Percentiles rank a stretch among this genome's conserved stretches.
phyloP scores from a whole-genome alignment of 805 yeast species.

The Tetrapisispora phaffii region DNA sequence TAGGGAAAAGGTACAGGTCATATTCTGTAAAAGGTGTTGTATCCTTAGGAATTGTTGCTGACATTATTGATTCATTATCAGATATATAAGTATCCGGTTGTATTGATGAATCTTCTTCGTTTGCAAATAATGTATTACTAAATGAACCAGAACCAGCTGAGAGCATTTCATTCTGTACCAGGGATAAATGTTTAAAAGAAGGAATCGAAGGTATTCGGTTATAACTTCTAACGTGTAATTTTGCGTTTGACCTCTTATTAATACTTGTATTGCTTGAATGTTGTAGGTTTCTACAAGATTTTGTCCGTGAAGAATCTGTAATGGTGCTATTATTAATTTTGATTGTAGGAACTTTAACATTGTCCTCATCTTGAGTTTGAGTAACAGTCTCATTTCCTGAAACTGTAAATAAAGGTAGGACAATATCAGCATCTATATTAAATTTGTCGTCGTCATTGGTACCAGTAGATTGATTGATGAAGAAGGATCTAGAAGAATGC shows the following conservation, averaged over 20 bases:
- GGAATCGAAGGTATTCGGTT: background rate
- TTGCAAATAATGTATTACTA: slow-evolving; percentile 15
- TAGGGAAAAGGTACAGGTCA: background rate
- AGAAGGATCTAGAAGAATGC: slow-evolving; percentile 1
- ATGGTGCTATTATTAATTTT: background rate
- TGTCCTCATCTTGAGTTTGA: background rate
- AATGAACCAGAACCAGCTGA: slow-evolving; percentile 18
- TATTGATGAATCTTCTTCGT: background rate
- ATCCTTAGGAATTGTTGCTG: background rate
- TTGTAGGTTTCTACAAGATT: background rate
- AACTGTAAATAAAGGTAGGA: background rate
- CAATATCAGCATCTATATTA: slow-evolving; percentile 1
- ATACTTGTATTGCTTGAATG: background rate
- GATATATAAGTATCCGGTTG: background rate
- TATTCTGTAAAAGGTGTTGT: slow-evolving; percentile 1
- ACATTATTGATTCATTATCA: background rate
- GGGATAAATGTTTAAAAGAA: background rate
- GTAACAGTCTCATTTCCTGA: background rate
- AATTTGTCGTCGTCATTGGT: background rate
- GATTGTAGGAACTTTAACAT: background rate
- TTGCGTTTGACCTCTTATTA: background rate
- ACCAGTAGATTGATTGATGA: background rate
- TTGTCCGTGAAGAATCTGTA: background rate
- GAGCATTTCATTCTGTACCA: slow-evolving; percentile 6
- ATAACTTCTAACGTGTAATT: background rate